phyloP scores from a whole-genome alignment of 2,329 filamentous ascomycete genomes.

The Alternaria angustiovoidea region DNA sequence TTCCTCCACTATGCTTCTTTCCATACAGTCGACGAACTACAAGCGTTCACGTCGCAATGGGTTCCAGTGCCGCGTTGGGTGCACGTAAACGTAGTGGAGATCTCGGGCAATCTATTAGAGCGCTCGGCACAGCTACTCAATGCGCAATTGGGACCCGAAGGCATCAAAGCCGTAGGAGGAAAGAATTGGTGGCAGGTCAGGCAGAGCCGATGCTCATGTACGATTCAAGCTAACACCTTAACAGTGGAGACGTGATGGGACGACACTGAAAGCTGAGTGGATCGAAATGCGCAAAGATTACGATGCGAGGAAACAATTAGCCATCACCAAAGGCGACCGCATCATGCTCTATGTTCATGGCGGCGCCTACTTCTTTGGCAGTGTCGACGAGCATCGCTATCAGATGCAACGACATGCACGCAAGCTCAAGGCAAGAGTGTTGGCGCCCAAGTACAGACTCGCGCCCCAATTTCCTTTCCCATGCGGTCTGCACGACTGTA shows the following conservation, averaged over 20 bases:
- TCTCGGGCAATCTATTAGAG: conserved; percentile 71
- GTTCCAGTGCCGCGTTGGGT: conserved; percentile 92
- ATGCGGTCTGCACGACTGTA: conserved; percentile 86
- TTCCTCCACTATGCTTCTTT: conserved; percentile 87
- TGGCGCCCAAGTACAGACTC: conserved; percentile 85
- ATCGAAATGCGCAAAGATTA: conserved; percentile 92
- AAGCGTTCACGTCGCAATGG: conserved; percentile 90
- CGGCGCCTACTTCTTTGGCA: conserved; percentile 94
- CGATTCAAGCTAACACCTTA: background rate
- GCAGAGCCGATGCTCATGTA: background rate
- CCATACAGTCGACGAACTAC: conserved; percentile 91
- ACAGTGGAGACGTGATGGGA: conserved; percentile 71
- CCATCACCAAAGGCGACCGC: conserved; percentile 67
- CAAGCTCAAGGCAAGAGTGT: conserved; percentile 88
- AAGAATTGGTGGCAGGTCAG: conserved; percentile 65
- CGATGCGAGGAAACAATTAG: conserved; percentile 70
- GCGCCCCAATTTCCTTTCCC: conserved; percentile 96
- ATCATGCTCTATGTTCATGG: conserved; percentile 96
- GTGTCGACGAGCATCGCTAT: conserved; percentile 96
- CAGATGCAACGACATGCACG: conserved; percentile 95
- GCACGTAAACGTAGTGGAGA: conserved; percentile 72
- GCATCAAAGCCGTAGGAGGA: conserved; percentile 82
- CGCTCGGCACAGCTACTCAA: conserved; percentile 70
- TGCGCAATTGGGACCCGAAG: conserved; percentile 78
- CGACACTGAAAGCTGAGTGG: conserved; percentile 84